These are phyloP conservation scores for Nitzschia palea DNA, from an alignment of 108 stramenopile species.

Conservation along the genomic window DNA sequence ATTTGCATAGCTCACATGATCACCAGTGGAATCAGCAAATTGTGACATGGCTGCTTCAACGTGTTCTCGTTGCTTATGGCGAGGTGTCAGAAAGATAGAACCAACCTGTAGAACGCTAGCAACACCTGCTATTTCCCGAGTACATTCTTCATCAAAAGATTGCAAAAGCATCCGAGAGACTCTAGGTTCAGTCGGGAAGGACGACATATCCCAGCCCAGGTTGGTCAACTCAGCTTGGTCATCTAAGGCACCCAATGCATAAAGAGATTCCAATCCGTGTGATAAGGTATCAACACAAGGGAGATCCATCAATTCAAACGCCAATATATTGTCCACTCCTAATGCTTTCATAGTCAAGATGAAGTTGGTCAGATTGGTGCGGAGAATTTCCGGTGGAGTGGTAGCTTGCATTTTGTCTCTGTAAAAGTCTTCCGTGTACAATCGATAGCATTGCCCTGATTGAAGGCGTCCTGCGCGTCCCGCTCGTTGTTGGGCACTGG, in stretches of 20 bases:
- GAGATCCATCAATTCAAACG: conserved; percentile 92
- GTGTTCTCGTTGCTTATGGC: conserved; percentile 65
- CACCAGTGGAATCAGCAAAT: conserved; percentile 80
- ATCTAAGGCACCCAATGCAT: conserved; percentile 85
- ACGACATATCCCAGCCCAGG: conserved; percentile 78
- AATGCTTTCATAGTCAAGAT: conserved; percentile 95
- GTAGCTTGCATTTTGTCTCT: conserved; percentile 33
- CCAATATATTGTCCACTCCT: conserved; percentile 91
- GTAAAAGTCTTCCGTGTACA: conserved; percentile 86
- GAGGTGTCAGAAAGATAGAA: conserved; percentile 59
- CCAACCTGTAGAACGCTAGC: conserved; percentile 87
- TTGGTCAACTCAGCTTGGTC: conserved; percentile 64
- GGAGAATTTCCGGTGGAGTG: conserved; percentile 59
- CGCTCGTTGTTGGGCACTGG: conserved; percentile 89
- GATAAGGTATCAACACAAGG: conserved; percentile 79
- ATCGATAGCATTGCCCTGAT: conserved; percentile 93
- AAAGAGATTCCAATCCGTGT: conserved; percentile 79
- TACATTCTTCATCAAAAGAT: conserved; percentile 61
- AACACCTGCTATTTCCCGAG: conserved; percentile 83
- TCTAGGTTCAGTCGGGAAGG: conserved; percentile 82
- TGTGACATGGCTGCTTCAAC: conserved; percentile 85
- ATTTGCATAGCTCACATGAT: conserved; percentile 91
- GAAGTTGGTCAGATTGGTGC: conserved; percentile 82
- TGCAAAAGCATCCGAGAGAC: conserved; percentile 82
- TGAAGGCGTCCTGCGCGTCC: conserved; percentile 91